Percentiles rank a stretch among this genome's conserved stretches.
phyloP scores from a whole-genome alignment of 2,329 filamentous ascomycete species.

The Berkeleyomyces rouxiae region DNA sequence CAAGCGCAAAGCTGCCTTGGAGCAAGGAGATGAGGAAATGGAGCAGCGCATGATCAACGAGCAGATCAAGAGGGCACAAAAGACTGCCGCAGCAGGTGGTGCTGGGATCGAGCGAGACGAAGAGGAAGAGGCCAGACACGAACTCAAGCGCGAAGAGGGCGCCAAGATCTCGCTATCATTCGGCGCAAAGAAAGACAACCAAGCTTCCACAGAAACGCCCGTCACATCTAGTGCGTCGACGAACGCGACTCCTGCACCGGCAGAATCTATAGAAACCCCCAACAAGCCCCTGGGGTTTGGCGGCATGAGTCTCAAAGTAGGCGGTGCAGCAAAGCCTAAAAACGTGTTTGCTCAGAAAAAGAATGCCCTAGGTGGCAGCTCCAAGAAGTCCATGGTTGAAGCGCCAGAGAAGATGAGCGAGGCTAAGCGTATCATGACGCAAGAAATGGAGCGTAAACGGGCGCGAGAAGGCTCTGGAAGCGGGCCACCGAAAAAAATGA shows the following conservation, averaged over 20 bases:
- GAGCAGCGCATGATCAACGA: slow-evolving; percentile 70
- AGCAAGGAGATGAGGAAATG: slow-evolving; percentile 78
- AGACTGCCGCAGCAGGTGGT: slow-evolving; percentile 33
- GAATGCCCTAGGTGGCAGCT: slow-evolving; percentile 3
- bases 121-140: slow-evolving; percentile 26
- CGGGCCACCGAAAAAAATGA: slow-evolving; percentile 29
- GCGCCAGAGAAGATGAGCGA: slow-evolving; percentile 74
- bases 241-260: neutral
- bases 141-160: slow-evolving; percentile 47
- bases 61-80: slow-evolving; percentile 64
- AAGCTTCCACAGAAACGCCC: slow-evolving; percentile 11
- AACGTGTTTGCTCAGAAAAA: slow-evolving; percentile 46
- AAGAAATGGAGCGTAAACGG: slow-evolving; percentile 58
- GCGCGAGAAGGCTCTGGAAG: slow-evolving; percentile 31
- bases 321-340: slow-evolving; percentile 38
- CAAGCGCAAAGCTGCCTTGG: slow-evolving; percentile 66
- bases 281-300: slow-evolving; percentile 17
- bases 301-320: slow-evolving; percentile 47
- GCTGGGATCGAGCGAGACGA: slow-evolving; percentile 26
- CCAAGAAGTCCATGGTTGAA: slow-evolving; percentile 42
- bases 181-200: slow-evolving; percentile 27
- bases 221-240: neutral
- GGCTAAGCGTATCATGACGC: slow-evolving; percentile 76
- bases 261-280: slow-evolving; percentile 20
- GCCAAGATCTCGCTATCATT: slow-evolving; percentile 62